Evolutionary conservation across 495 filamentous ascomycete genomes (phyloP).

Genomic region (Cetradonia linearis): DNA sequence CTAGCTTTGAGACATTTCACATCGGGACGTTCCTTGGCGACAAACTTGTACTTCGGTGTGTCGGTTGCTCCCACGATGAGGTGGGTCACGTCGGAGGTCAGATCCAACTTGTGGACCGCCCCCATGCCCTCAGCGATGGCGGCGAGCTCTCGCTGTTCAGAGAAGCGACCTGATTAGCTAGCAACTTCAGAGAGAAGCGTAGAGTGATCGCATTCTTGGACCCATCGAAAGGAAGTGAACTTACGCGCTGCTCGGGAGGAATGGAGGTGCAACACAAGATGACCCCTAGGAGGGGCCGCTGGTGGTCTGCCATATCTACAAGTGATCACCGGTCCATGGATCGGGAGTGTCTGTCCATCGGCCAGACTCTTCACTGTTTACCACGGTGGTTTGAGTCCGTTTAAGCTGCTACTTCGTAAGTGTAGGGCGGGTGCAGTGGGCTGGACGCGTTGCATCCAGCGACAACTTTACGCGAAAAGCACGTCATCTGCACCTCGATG

Average conservation of each 20-base stretch:
- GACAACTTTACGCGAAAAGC: background rate
- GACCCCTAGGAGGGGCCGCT: conserved; percentile 64
- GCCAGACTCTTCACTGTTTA: too few species aligned
- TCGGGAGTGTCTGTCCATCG: background rate
- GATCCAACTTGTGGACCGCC: conserved; percentile 71
- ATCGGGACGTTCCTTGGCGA: conserved; percentile 79
- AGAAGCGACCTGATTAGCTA: background rate
- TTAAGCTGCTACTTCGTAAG: background rate
- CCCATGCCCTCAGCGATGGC: conserved; percentile 70
- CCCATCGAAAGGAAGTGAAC: conserved; percentile 25
- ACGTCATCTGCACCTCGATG: background rate
- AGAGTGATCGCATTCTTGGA: conserved; percentile 17
- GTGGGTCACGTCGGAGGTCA: conserved; percentile 95
- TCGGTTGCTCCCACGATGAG: conserved; percentile 79
- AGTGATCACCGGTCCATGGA: background rate
- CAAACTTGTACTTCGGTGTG: conserved; percentile 90
- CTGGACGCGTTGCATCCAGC: background rate
- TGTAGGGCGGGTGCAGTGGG: background rate
- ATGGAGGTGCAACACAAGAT: conserved; percentile 91
- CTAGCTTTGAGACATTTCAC: conserved; percentile 65
- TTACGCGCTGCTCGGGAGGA: conserved; percentile 67
- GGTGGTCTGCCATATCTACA: conserved; percentile 36
- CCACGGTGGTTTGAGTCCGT: background rate
- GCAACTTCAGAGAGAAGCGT: conserved; percentile 7
- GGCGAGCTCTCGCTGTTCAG: conserved; percentile 54